Evolutionary conservation across 805 yeast genomes (phyloP), one percentile per base, ranked within the genome.

Genomic region (Schwanniomyces sp.): DNA sequence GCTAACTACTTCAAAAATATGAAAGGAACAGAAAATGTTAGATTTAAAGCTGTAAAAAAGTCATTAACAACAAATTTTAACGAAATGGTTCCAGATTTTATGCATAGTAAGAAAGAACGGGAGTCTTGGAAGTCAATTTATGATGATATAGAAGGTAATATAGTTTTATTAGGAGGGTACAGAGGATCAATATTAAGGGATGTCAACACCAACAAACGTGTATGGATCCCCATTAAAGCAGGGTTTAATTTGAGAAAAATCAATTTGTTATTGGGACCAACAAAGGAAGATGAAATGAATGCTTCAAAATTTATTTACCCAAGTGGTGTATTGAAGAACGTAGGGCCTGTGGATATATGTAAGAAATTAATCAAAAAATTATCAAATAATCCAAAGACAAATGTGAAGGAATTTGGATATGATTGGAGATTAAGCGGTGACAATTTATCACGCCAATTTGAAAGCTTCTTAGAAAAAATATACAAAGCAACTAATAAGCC

Each of bases 171-270:
- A 64, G 97, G 97, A 5, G 97, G 97, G 0, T 91, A 87, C 64
- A 74, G 97, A 56, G 97, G 97, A 2, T 81, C 90, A 40, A 79
- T 86, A 5, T 67, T 91, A 44, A 64, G 92, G 39, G 94, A 88
- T 57, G 59, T 80, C 0, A 69, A 69, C 10, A 85, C 96, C 0
- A 66, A 74, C 11, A 80, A 84, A 50, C 71, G 92, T 44, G 79
- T 87, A 1, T 91, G 97, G 97, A 80, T 91, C 36, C 97, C 97
- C 0, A 60, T 86, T 5, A 86, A 87, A 56, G 96, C 92, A 0
- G 96, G 96, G 0, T 75, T 91, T 44, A 84, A 88, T 54, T 70
- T 90, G 26, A 72, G 84, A 17, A 86, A 83, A 57, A 79, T 86
- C 50, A 82, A 88, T 69, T 67, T 91, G 18, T 66, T 81, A 10